phyloP scores from a whole-genome alignment of 352 stramenopile species.

The Halophytophthora polymorphica region DNA sequence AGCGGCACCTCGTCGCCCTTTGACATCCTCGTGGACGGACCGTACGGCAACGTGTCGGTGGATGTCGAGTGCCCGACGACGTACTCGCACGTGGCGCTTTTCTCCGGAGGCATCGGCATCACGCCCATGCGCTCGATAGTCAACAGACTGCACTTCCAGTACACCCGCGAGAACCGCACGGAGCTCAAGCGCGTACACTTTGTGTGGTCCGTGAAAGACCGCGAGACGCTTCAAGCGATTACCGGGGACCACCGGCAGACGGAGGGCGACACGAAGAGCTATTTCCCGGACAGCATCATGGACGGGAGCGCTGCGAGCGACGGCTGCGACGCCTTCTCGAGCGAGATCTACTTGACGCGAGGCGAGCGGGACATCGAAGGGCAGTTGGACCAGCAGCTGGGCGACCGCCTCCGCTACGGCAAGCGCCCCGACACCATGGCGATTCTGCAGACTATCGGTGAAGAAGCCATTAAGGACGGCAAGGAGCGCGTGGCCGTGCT shows the following conservation, averaged over 20 bases:
- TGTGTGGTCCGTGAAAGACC: constrained; percentile 27
- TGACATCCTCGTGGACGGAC: constrained; percentile 27
- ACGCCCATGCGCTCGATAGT: constrained; percentile 29
- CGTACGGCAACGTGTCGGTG: constrained; percentile 27
- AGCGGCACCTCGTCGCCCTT: not conserved
- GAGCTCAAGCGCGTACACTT: constrained; percentile 24
- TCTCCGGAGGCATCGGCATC: constrained; percentile 31
- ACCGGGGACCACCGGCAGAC: no score
- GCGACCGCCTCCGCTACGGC: constrained; percentile 16
- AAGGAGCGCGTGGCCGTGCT: constrained; percentile 38
- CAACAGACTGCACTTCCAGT: constrained; percentile 17
- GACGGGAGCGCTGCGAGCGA: no score
- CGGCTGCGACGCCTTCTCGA: constrained; percentile 31
- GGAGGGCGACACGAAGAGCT: not conserved
- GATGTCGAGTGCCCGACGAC: constrained; percentile 5
- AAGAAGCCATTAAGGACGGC: constrained; percentile 22
- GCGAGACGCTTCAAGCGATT: constrained; percentile 21
- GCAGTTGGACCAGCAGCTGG: constrained; percentile 20
- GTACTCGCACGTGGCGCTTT: constrained; percentile 38
- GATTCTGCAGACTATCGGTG: constrained; percentile 23
- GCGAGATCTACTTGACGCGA: constrained; percentile 36
- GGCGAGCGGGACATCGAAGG: constrained; percentile 23
- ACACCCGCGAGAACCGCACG: not conserved
- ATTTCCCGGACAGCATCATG: constrained; percentile 25
- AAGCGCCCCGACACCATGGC: constrained; percentile 23